Evolutionary conservation across 2,329 filamentous ascomycete species (phyloP), one percentile per base, ranked within the genome.

Genomic region (Penicillium griseofulvum): DNA sequence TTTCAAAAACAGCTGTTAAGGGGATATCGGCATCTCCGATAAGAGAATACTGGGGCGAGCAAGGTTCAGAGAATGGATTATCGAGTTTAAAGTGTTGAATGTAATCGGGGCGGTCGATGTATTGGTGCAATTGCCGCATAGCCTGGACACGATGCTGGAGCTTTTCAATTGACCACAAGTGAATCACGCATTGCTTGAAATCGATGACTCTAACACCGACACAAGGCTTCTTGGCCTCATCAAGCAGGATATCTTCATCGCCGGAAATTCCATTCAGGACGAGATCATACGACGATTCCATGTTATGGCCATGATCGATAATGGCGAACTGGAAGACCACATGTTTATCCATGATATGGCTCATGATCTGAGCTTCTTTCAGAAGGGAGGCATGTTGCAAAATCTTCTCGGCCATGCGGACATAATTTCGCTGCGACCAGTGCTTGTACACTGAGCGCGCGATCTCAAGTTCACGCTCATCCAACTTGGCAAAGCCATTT

Each of bases 281-380:
- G 75, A 99, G 88, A 72, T 99, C 94, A 74, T 99, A 99, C 0
- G 92, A 96, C 3, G 94, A 99, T 64, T 89, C 92, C 62, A 95
- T 83, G 22, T 86, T 87, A 67, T 99, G 92, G 1, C 94, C 94
- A 59, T 88, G 80, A 66, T 97, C 93, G 31, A 97, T 86, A 53
- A 97, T 87, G 12, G 90, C 88, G 70, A 97, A 99, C 72, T 99
- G 94, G 71, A 99, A 97, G 19, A 93, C 87, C 9, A 97, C 89
- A 61, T 86, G 86, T 71, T 97, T 94, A 64, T 94, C 90, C 78
- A 99, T 89, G 66, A 96, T 90, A 65, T 96, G 93, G 76, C 92
- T 96, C 90, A 99, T 94, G 57, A 99, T 87, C 69, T 99, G 94
- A 1, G 94, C 94, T 74, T 99, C 94, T 71, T 99, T 99, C 55